phyloP scores from a whole-genome alignment of 441 rosid species.

The Theobroma grandiflorum region DNA sequence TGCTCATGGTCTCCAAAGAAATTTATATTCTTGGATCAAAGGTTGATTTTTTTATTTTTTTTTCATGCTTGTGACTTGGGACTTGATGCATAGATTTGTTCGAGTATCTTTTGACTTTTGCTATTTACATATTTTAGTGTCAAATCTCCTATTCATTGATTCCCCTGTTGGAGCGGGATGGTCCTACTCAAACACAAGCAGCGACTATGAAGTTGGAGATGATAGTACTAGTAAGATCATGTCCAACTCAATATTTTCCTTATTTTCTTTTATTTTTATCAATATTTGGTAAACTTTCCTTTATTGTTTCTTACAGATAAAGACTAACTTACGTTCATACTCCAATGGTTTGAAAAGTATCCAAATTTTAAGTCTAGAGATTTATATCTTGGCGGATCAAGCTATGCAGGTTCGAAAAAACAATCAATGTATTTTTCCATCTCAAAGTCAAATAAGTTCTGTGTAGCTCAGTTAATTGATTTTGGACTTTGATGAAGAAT shows the following conservation, averaged over 20 bases:
- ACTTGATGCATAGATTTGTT: background rate
- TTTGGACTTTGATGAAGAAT: background rate
- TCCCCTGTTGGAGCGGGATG: constrained; percentile 10
- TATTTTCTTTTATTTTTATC: background rate
- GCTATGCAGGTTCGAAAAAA: background rate
- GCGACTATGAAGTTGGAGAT: constrained; percentile 11
- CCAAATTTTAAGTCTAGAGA: too few species aligned
- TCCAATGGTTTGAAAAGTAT: too few species aligned
- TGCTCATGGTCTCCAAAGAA: background rate
- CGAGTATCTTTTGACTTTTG: background rate
- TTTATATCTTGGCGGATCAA: background rate
- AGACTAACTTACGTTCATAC: background rate
- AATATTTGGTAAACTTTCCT: background rate
- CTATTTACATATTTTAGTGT: background rate
- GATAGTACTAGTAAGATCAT: background rate
- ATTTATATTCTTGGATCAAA: constrained; percentile 16
- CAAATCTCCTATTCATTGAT: constrained; percentile 13
- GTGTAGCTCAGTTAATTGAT: background rate
- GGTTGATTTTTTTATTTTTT: background rate
- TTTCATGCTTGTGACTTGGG: background rate
- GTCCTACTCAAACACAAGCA: background rate
- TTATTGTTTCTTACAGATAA: background rate
- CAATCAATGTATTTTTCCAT: background rate
- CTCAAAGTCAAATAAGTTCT: background rate
- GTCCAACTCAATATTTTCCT: background rate